phyloP scores from a whole-genome alignment of 2,329 filamentous ascomycete genomes.

The Macroventuria anomochaeta region DNA sequence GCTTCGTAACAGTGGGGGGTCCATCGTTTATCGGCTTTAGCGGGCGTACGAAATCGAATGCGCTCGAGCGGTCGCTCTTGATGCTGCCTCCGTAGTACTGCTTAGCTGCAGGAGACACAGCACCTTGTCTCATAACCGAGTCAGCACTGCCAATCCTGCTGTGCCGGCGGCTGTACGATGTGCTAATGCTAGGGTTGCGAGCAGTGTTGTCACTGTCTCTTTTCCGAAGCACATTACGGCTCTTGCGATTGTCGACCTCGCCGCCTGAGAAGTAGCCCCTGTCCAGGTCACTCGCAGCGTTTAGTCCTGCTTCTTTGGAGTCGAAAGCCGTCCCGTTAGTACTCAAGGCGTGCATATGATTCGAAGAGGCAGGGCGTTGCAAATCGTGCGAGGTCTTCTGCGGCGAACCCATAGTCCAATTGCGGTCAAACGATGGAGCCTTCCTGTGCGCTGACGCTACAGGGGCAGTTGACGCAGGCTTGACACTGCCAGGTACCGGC shows the following conservation, averaged over 20 bases:
- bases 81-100: slow-evolving; percentile 68
- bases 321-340: slow-evolving; percentile 38
- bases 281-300: slow-evolving; percentile 68
- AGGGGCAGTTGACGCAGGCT: slow-evolving; percentile 28
- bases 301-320: slow-evolving; percentile 38
- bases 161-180: slow-evolving; percentile 68
- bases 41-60: slow-evolving; percentile 52
- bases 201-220: slow-evolving; percentile 72
- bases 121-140: slow-evolving; percentile 67
- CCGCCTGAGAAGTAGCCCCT: slow-evolving; percentile 93
- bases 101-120: slow-evolving; percentile 66
- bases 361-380: slow-evolving; percentile 44
- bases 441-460: slow-evolving; percentile 56
- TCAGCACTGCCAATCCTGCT: slow-evolving; percentile 81
- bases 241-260: slow-evolving; percentile 75
- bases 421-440: slow-evolving; percentile 64
- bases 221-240: slow-evolving; percentile 74
- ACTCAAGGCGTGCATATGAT: slow-evolving; percentile 40
- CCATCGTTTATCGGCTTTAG: slow-evolving; percentile 51
- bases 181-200: slow-evolving; percentile 77
- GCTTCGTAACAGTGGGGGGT: slow-evolving; percentile 63
- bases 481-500: slow-evolving; percentile 33
- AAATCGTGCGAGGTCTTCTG: slow-evolving; percentile 38
- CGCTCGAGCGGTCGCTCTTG: slow-evolving; percentile 55
- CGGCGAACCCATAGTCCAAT: slow-evolving; percentile 61